Percentiles rank a stretch among this genome's conserved stretches.
phyloP scores from a whole-genome alignment of 2,329 filamentous ascomycete genomes.

The Fusarium xylarioides region DNA sequence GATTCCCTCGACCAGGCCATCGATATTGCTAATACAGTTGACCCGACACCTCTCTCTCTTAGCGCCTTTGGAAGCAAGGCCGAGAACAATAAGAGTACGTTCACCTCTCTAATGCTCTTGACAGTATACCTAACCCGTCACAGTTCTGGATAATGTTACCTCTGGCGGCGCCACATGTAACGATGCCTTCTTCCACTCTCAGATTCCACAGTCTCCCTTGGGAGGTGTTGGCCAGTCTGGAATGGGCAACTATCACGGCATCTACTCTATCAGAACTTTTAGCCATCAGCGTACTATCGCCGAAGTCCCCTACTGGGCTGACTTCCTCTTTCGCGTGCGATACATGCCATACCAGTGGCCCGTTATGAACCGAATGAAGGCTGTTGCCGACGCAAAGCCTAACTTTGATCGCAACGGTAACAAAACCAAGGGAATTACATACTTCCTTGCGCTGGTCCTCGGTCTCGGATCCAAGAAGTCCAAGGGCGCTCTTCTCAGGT shows the following conservation, averaged over 20 bases:
- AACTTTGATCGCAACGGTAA: conserved; percentile 71
- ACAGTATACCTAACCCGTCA: conserved; percentile 41
- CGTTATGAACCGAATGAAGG: conserved; percentile 56
- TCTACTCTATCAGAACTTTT: conserved; percentile 57
- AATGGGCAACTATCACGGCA: conserved; percentile 59
- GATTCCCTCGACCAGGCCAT: conserved; percentile 87
- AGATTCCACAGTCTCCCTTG: conserved; percentile 54
- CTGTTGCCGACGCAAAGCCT: conserved; percentile 57
- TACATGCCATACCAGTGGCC: conserved; percentile 69
- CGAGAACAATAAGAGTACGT: conserved; percentile 77
- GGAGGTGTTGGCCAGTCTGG: conserved; percentile 62
- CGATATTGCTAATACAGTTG: conserved; percentile 78
- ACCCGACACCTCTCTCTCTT: conserved; percentile 83
- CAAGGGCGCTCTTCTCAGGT: conserved; percentile 62
- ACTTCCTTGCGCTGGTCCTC: conserved; percentile 63
- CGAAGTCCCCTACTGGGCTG: conserved; percentile 50
- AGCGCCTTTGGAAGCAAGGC: conserved; percentile 85
- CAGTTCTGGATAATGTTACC: conserved; percentile 50
- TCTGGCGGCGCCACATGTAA: conserved; percentile 63
- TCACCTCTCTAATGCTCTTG: neutral
- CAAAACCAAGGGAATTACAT: conserved; percentile 59
- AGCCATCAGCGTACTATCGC: conserved; percentile 52
- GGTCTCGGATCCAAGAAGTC: conserved; percentile 60
- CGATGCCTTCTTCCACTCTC: conserved; percentile 56
- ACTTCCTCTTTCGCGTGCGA: conserved; percentile 68